phyloP scores from a whole-genome alignment of 257 asterid genomes.

The Forsythia suspensa region DNA sequence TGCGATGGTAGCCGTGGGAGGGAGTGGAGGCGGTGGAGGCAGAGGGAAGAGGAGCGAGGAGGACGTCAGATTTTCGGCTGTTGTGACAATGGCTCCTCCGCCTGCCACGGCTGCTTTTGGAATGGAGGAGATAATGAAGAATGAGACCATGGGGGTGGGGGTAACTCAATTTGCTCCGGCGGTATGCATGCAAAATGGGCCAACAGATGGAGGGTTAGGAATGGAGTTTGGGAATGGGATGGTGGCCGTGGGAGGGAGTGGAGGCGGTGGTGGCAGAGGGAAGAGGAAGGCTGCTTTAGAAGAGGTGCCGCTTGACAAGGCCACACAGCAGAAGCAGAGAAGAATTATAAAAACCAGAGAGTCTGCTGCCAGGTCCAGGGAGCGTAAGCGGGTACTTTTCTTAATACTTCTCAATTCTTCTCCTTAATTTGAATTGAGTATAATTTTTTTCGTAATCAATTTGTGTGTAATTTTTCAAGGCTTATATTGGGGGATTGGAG shows the following conservation, averaged over 20 bases:
- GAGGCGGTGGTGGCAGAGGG: slow-evolving; percentile 62
- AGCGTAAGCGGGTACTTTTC: slow-evolving; percentile 78
- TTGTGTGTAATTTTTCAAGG: slow-evolving; percentile 30
- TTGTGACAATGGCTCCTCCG: slow-evolving; percentile 26
- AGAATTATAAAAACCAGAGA: slow-evolving; percentile 96
- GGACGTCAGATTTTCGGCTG: slow-evolving; percentile 60
- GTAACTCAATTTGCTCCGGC: slow-evolving; percentile 41
- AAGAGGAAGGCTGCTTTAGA: slow-evolving; percentile 75
- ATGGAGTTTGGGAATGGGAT: slow-evolving; percentile 61
- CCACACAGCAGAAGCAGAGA: slow-evolving; percentile 95
- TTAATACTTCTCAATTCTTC: background rate
- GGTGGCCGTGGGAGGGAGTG: slow-evolving; percentile 34
- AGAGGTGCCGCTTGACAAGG: slow-evolving; percentile 75
- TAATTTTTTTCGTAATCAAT: too few relatives aligned
- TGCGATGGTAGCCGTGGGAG: slow-evolving; percentile 43
- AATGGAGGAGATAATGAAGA: too few relatives aligned
- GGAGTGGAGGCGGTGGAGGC: slow-evolving; percentile 39
- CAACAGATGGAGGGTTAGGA: slow-evolving; percentile 37
- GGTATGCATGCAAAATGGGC: slow-evolving; percentile 59
- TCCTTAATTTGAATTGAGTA: background rate
- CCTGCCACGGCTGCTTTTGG: background rate
- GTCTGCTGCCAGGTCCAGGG: slow-evolving; percentile 96
- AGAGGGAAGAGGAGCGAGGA: slow-evolving; percentile 55
- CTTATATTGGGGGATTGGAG: slow-evolving; percentile 89
- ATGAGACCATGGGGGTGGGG: slow-evolving; percentile 23